These are phyloP conservation scores for Citrus mangshanensis DNA, from an alignment of 345 rosid genomes.

Conservation along the genomic window DNA sequence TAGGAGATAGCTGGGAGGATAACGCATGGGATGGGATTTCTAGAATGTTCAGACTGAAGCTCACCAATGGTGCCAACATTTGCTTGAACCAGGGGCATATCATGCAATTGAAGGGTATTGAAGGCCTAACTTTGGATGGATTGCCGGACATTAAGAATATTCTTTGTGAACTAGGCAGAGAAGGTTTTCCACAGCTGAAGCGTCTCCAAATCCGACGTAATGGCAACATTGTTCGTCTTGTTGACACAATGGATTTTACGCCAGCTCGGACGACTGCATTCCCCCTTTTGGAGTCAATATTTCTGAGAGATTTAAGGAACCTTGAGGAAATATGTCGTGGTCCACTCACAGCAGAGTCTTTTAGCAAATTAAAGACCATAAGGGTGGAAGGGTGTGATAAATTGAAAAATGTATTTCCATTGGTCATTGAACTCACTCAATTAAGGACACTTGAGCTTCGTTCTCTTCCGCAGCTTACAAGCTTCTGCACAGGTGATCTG, in stretches of 20 bases:
- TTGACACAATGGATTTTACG: background rate
- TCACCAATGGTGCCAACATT: background rate
- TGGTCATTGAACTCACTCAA: too few species aligned
- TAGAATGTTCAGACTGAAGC: too few species aligned
- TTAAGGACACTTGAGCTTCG: too few species aligned
- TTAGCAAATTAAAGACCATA: slow-evolving; percentile 9
- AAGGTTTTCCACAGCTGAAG: slow-evolving; percentile 13
- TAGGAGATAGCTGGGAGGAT: accelerated
- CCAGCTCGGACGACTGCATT: background rate
- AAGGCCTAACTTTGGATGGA: slow-evolving; percentile 10
- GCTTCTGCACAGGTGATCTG: too few species aligned
- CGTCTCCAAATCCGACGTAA: background rate
- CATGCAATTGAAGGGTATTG: background rate
- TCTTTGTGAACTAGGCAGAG: background rate
- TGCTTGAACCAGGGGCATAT: background rate
- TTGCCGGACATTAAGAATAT: background rate
- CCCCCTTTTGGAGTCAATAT: background rate
- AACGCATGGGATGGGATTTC: accelerated
- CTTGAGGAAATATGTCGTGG: slow-evolving; percentile 15
- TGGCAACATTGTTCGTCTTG: background rate
- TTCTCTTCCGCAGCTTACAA: too few species aligned
- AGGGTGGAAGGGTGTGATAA: background rate
- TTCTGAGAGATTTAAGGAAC: background rate
- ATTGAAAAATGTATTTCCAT: background rate
- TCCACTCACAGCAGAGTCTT: background rate